These are phyloP conservation scores for Hypoxylon intermedium DNA, from an alignment of 495 filamentous ascomycete genomes.

Conservation along the genomic window DNA sequence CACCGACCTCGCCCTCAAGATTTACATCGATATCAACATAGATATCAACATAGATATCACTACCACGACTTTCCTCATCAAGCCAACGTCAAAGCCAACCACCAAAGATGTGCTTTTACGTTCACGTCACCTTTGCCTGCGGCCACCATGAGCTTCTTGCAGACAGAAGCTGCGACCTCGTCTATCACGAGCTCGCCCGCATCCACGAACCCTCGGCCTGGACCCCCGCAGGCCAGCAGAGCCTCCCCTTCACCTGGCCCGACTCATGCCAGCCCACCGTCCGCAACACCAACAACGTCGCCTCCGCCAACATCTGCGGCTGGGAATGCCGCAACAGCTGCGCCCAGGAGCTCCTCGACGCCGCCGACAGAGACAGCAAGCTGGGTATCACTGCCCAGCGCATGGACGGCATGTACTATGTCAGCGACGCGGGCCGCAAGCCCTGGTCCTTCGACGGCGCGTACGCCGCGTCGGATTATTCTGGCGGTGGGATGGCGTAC, in stretches of 20 bases:
- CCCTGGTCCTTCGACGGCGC: no score
- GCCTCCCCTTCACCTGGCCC: conserved; percentile 39
- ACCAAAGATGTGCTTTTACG: conserved; percentile 49
- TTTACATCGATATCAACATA: no score
- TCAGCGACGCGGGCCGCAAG: no score
- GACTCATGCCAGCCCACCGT: conserved; percentile 29
- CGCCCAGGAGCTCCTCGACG: neutral
- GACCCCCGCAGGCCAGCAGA: neutral
- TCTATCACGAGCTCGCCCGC: conserved; percentile 36
- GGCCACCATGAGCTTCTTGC: conserved; percentile 36
- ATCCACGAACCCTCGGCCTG: conserved; percentile 36
- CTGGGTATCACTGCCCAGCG: neutral
- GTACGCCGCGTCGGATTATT: no score
- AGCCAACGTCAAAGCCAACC: conserved; percentile 8
- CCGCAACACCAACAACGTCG: conserved; percentile 20
- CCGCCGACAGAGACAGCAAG: neutral
- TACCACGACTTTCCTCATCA: neutral
- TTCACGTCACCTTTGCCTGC: conserved; percentile 33
- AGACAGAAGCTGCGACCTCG: conserved; percentile 31
- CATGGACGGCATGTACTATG: no score
- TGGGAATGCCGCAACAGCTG: conserved; percentile 30
- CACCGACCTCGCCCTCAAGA: no score
- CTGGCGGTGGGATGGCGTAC: no score
- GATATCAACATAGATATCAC: no score
- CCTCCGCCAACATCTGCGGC: conserved; percentile 14